Evolutionary conservation across 1,139 yeast species (phyloP).

Genomic region (Candida sanyaensis): DNA sequence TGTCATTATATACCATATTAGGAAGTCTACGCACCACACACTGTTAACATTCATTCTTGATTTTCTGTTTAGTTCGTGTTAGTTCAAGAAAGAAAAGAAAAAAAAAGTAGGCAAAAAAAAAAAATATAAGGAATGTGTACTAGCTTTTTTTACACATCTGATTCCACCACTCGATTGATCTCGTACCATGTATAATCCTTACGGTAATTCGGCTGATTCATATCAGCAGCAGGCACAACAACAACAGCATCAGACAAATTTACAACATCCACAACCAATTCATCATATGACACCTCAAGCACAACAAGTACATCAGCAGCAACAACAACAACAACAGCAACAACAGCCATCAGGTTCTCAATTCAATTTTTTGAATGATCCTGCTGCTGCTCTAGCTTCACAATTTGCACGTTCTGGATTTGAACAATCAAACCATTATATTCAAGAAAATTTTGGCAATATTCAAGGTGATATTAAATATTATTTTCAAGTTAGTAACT

Average conservation of each 20-base stretch:
- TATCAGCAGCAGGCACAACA: conserved; percentile 16
- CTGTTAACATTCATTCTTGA: no score
- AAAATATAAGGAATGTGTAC: not conserved
- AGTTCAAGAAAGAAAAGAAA: not conserved
- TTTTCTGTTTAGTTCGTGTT: not conserved
- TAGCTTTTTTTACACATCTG: not conserved
- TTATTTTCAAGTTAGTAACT: conserved; percentile 90
- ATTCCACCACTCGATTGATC: no score
- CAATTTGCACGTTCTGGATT: conserved; percentile 89
- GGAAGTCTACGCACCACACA: not conserved
- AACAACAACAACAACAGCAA: conserved; percentile 28
- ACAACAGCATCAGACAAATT: conserved; percentile 21
- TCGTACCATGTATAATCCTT: conserved; percentile 49
- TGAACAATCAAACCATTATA: conserved; percentile 66
- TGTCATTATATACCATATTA: not conserved
- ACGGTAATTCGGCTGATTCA: conserved; percentile 27
- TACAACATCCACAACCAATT: conserved; percentile 14
- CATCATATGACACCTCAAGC: conserved; percentile 28
- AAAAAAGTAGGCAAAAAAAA: not conserved
- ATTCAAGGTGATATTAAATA: conserved; percentile 57
- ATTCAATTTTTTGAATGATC: conserved; percentile 61
- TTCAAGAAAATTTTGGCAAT: conserved; percentile 68
- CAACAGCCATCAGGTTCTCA: conserved; percentile 21
- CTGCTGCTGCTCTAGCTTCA: conserved; percentile 82
- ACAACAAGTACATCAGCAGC: conserved; percentile 28